phyloP scores from a whole-genome alignment of 139 green algal species.

The Penium margaritaceum region DNA sequence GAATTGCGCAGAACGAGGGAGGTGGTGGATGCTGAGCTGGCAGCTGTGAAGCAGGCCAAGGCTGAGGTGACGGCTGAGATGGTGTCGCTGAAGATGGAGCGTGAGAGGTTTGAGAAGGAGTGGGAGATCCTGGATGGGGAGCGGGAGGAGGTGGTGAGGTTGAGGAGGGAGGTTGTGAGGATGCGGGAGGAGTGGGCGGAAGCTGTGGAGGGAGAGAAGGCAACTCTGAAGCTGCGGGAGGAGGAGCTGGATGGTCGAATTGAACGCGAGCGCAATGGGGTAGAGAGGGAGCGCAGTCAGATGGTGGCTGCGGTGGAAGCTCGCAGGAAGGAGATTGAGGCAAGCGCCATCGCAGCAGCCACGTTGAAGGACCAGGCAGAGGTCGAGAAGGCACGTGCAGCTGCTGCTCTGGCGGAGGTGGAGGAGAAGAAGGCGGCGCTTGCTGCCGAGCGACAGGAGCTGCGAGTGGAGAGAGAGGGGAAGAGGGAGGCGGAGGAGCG shows the following conservation, averaged over 20 bases:
- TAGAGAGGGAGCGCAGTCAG: too few relatives aligned
- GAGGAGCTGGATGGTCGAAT: not conserved
- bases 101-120: slow-evolving; percentile 7
- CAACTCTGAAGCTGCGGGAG: not conserved
- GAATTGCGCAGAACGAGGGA: not conserved
- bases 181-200: not conserved
- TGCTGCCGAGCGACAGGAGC: not conserved
- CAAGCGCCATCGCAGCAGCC: too few relatives aligned
- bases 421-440: slow-evolving; percentile 1
- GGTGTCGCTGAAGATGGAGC: not conserved
- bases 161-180: not conserved
- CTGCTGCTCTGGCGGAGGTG: too few relatives aligned
- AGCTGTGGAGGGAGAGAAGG: not conserved
- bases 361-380: too few relatives aligned
- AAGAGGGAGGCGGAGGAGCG: not conserved
- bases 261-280: too few relatives aligned
- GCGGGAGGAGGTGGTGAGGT: not conserved
- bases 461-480: not conserved
- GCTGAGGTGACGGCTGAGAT: not conserved
- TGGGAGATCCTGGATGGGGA: slow-evolving; percentile 5
- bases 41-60: not conserved
- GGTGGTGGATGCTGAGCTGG: not conserved
- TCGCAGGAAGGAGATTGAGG: too few relatives aligned
- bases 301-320: too few relatives aligned
- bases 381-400: too few relatives aligned